Percentiles rank a stretch among this genome's conserved stretches.
phyloP scores from a whole-genome alignment of 164 flowering plant genomes.

The Chimonanthus salicifolius region DNA sequence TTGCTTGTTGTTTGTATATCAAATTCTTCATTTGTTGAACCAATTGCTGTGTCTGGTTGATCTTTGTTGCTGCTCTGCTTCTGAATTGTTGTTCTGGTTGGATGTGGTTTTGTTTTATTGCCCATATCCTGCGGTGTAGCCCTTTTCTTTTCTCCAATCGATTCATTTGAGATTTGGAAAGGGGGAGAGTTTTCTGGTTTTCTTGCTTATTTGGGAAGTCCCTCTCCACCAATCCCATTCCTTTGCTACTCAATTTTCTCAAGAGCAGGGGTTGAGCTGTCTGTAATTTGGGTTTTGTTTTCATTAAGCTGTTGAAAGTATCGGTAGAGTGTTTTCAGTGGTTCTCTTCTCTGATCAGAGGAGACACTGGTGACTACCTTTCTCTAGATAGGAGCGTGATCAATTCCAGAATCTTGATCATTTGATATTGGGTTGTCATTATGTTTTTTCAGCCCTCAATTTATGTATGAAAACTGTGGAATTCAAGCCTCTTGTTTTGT shows the following conservation, averaged over 20 bases:
- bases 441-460: no score
- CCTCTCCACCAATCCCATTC: neutral
- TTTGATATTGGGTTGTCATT: neutral
- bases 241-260: neutral
- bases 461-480: neutral
- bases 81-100: neutral
- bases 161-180: conserved; percentile 2
- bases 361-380: neutral
- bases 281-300: neutral
- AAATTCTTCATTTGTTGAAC: no score
- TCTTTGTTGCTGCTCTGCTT: neutral
- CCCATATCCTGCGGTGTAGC: neutral
- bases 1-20: neutral
- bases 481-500: neutral
- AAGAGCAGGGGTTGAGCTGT: no score
- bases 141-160: neutral
- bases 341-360: neutral
- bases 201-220: neutral
- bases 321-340: neutral
- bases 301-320: neutral
- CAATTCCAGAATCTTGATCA: neutral
- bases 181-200: neutral
- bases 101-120: neutral
- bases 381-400: neutral
- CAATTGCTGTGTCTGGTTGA: neutral